Evolutionary conservation across 2,329 filamentous ascomycete genomes (phyloP), one percentile per base, ranked within the genome.

Genomic region (Tympanopsis confertula): DNA sequence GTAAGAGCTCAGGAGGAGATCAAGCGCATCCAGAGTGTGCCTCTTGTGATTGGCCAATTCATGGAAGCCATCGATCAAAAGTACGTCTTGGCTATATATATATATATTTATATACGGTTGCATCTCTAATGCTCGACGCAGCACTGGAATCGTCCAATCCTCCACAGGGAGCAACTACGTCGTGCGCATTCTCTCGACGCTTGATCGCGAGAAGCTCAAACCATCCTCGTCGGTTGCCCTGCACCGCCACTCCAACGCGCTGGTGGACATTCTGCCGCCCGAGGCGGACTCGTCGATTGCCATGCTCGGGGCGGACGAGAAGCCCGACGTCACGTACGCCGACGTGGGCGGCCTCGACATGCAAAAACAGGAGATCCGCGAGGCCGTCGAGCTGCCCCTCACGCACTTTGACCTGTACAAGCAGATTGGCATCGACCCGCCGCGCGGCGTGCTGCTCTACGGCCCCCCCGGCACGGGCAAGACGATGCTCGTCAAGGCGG

Each of bases 21-120:
- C 68, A 98, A 98, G 71, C 81, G 91, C 48, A 98, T 98, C 59
- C 91, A 98, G 68, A 95, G 87, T 60, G 91, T 98, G 39, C 91
- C 91, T 19, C 67, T 98, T 44, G 91, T 98, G 45, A 98, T 98
- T 58, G 91, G 91, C 43, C 91, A 98, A 64, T 98, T 98, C 58
- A 98, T 98, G 91, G 91, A 98, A 65, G 91, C 91, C 39, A 98
- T 98, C 56, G 91, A 98, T 61, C 91, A 98, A 65, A 98, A 95
- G 86, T 94, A 72, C 59, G 74, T 42, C 37, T 18, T 26, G 41
- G 19, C 36, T 35, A 32, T 13, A 37, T 35, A 20, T 14, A 15
- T 17, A 7, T 14, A n/a, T n/a, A n/a, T n/a, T n/a, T n/a, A n/a
- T n/a, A n/a, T n/a, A n/a, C n/a, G n/a, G n/a, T n/a, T n/a, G n/a